Evolutionary conservation across 2,329 filamentous ascomycete species (phyloP).

Genomic region (Ceratocystis cubensis): DNA sequence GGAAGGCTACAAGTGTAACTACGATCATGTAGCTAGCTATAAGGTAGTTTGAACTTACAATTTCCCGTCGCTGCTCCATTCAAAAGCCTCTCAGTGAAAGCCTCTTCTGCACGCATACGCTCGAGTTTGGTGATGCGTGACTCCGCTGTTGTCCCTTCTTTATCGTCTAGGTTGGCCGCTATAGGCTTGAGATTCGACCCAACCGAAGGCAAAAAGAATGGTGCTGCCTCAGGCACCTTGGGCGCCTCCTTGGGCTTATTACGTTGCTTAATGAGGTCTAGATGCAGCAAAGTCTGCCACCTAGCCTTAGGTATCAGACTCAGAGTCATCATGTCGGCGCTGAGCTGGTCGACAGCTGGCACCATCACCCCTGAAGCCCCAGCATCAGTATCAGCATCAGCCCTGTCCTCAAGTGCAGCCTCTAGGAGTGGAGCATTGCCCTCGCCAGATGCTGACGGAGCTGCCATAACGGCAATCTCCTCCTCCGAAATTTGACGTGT

Average conservation of each 20-base stretch:
- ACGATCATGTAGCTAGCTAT: neutral
- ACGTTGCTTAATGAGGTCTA: conserved; percentile 82
- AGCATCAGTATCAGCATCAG: conserved; percentile 36
- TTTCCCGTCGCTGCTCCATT: conserved; percentile 42
- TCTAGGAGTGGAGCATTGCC: conserved; percentile 56
- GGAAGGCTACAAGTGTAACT: too few relatives aligned
- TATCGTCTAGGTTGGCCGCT: conserved; percentile 26
- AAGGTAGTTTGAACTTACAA: conserved; percentile 39
- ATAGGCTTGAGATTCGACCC: conserved; percentile 25
- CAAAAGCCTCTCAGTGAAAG: conserved; percentile 46
- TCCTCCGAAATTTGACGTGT: conserved; percentile 73
- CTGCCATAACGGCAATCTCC: conserved; percentile 51
- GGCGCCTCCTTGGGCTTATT: conserved; percentile 90
- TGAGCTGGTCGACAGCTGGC: conserved; percentile 60
- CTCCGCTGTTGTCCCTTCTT: conserved; percentile 31
- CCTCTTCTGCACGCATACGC: conserved; percentile 42
- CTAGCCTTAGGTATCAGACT: conserved; percentile 78
- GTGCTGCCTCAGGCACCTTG: conserved; percentile 84
- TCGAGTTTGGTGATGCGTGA: conserved; percentile 61
- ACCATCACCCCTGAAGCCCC: conserved; percentile 43
- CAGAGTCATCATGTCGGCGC: conserved; percentile 70
- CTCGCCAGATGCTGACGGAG: conserved; percentile 71
- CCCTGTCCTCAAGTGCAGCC: conserved; percentile 41
- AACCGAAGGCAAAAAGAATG: conserved; percentile 78
- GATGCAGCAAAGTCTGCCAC: conserved; percentile 88